These are phyloP conservation scores for Suillus brevipes DNA, from an alignment of 768 basidiomycete genomes.

Conservation along the genomic window DNA sequence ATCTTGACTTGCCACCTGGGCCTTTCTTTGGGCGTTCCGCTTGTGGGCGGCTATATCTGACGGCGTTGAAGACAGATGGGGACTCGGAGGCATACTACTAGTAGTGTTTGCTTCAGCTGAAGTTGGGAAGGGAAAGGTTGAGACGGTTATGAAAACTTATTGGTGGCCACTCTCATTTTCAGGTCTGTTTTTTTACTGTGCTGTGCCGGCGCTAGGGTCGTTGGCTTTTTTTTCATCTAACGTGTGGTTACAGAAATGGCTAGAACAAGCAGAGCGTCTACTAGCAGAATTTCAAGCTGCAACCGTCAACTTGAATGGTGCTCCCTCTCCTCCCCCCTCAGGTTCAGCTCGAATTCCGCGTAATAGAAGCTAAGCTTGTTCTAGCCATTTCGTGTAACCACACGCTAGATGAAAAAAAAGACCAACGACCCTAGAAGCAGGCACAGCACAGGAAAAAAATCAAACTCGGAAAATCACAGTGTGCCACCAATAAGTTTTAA, in stretches of 20 bases:
- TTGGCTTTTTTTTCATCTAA: too few relatives aligned
- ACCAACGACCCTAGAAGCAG: neutral
- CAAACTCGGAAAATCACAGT: neutral
- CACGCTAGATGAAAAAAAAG: too few relatives aligned
- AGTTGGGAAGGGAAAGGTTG: neutral
- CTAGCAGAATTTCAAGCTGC: too few relatives aligned
- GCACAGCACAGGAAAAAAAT: neutral
- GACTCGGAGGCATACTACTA: neutral
- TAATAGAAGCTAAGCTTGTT: too few relatives aligned
- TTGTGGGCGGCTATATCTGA: neutral
- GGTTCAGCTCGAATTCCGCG: too few relatives aligned
- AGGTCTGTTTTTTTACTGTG: neutral
- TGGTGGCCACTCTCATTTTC: neutral
- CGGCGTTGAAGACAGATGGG: neutral
- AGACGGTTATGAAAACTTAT: neutral
- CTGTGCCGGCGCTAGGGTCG: neutral
- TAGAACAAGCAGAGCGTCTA: too few relatives aligned
- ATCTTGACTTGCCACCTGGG: neutral
- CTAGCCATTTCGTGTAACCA: too few relatives aligned
- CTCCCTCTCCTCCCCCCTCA: too few relatives aligned
- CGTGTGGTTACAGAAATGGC: too few relatives aligned
- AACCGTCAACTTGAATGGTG: too few relatives aligned
- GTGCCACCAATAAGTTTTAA: neutral
- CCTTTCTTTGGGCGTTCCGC: neutral
- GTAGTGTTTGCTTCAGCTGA: neutral